Evolutionary conservation across 495 filamentous ascomycete species (phyloP), one percentile per base, ranked within the genome.

Genomic region (Aspergillus affinis): DNA sequence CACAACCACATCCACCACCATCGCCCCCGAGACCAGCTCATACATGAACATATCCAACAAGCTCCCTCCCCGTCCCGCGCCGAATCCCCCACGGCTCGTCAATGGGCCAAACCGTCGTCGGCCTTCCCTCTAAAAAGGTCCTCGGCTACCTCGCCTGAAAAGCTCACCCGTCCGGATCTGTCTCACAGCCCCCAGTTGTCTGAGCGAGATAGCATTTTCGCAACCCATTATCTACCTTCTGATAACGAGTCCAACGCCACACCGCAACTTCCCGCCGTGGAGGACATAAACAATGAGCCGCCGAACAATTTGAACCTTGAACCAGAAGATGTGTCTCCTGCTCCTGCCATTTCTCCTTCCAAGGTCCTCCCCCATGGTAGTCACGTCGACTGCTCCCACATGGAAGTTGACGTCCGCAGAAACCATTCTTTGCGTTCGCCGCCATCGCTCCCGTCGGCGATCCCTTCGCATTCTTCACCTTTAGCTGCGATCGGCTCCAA

Each of bases 171-270:
- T 55, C 67, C 64, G 26, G 65, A 68, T 59, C 55, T 58, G 44
- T 66, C 69, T 27, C 66, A 80, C 41, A 70, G 62, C 49, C 83
- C 82, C 27, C 83, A 83, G 69, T 69, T 87, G 64, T 83, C 82
- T 13, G 84, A 88, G 64, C 70, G 85, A 56, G 85, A 88, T 58
- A 84, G 81, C 68, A 87, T 87, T 69, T 86, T 86, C 64, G 84
- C 85, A 48, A 86, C 84, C 2, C 80, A 84, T 59, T 87, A 86
- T 65, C 70, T 81, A 0, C 74, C 73, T 47, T 76, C 80, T 48
- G 81, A 82, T 57, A 81, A 73, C 63, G 75, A 68, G 46, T 20
- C 68, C 63, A 70, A 70, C 50, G 74, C 64, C 66, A 78, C 81
- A 65, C 82, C 84, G 60, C 76, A 77, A 62, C 70, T 82, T 48